Conservation (phyloP, 1,139 yeast genomes). For the Spathaspora sp. region DNA sequence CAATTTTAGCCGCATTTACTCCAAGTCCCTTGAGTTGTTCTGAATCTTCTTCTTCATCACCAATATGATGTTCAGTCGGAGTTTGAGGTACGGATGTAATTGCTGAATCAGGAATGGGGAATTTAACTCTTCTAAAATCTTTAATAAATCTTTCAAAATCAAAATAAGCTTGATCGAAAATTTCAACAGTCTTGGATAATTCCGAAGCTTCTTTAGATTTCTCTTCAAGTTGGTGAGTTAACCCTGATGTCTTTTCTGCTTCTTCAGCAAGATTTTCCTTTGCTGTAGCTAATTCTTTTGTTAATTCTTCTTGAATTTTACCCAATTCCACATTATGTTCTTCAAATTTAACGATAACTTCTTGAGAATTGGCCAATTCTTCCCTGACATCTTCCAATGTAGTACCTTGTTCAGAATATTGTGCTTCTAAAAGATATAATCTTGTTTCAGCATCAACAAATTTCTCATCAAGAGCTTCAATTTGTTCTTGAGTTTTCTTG, state of each 20-base stretch:
- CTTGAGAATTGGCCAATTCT: slow-evolving; percentile 3
- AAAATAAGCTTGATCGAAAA: slow-evolving; percentile 4
- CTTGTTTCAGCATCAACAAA: slow-evolving; percentile 3
- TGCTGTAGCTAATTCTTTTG: neutral
- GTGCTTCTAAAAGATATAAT: slow-evolving; percentile 1
- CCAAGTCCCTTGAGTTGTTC: neutral
- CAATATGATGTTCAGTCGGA: neutral
- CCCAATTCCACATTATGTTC: slow-evolving; percentile 2
- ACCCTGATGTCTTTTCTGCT: slow-evolving; percentile 1
- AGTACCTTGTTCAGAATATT: neutral
- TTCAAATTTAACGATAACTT: slow-evolving; percentile 1
- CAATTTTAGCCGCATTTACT: neutral
- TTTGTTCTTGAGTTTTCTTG: slow-evolving; percentile 9
- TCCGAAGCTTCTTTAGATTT: slow-evolving; percentile 3
- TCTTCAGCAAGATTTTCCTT: slow-evolving; percentile 2
- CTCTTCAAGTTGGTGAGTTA: slow-evolving; percentile 4
- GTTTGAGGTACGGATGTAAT: neutral
- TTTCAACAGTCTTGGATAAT: slow-evolving; percentile 1
- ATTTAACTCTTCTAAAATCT: slow-evolving; percentile 3
- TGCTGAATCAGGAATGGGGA: neutral
- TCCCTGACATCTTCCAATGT: slow-evolving; percentile 1
- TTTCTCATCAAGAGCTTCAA: slow-evolving; percentile 6
- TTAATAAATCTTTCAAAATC: slow-evolving; percentile 6
- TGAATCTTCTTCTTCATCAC: slow-evolving; percentile 1
- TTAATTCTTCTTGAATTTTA: slow-evolving; percentile 1